A percentile compares a stretch with the other conserved stretches of the same genome.
Conservation (phyloP, 106 monocot genomes). For the Xerophyta viscosa region DNA sequence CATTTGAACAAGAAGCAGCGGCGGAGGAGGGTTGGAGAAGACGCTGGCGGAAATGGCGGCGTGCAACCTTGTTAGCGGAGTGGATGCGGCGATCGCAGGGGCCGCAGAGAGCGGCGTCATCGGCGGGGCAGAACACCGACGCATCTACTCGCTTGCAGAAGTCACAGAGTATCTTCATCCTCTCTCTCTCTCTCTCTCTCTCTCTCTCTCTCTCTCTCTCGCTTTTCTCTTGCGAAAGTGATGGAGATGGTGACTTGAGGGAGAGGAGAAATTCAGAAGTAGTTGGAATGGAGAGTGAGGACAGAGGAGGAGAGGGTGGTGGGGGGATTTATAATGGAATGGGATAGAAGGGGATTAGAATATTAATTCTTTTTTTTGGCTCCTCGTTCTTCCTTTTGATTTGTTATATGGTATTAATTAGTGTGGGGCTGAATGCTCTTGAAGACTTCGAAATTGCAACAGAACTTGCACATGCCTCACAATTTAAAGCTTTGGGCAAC, state of each 20-base stretch:
- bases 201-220: not conserved
- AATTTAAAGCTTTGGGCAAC: no score
- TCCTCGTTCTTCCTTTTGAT: not conserved
- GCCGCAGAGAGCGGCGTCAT: slow-evolving; percentile 66
- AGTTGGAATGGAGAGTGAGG: no score
- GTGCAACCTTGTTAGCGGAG: slow-evolving; percentile 59
- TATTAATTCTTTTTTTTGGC: not conserved
- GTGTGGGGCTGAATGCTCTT: no score
- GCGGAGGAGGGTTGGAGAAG: slow-evolving; percentile 13
- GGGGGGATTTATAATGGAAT: not conserved
- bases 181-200: not conserved
- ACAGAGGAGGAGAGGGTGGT: not conserved
- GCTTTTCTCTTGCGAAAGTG: no score
- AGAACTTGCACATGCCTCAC: no score
- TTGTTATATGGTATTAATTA: no score
- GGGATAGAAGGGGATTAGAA: not conserved
- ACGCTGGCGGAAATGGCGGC: slow-evolving; percentile 41
- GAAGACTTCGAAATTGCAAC: no score
- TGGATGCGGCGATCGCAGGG: slow-evolving; percentile 45
- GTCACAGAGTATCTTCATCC: slow-evolving; percentile 59
- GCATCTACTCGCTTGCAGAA: slow-evolving; percentile 43
- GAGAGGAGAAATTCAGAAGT: not conserved
- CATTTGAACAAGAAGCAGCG: not conserved
- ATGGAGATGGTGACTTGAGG: no score
- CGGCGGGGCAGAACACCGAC: slow-evolving; percentile 60